A percentile compares a stretch with the other conserved stretches of the same genome.
Evolutionary conservation across 257 asterid species (phyloP).

Genomic region (Handroanthus guayacan): DNA sequence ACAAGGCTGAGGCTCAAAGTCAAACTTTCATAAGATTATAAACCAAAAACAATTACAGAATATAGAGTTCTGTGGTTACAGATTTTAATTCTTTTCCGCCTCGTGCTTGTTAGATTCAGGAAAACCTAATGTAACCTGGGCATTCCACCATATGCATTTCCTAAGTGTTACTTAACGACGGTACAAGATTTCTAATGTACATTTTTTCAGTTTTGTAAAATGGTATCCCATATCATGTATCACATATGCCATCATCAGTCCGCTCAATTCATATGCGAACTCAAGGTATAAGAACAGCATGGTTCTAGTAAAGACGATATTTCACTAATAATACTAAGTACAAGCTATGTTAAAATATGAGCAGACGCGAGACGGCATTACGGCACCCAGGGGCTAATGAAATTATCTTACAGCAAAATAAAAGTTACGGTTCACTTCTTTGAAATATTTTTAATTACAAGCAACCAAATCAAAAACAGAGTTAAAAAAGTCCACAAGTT

Average conservation of each 20-base stretch:
- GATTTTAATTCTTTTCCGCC: neutral
- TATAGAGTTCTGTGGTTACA: too few species aligned
- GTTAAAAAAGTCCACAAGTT: neutral
- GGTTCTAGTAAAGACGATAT: neutral
- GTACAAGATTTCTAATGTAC: neutral
- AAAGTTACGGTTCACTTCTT: neutral
- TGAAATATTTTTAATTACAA: neutral
- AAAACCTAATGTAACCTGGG: neutral
- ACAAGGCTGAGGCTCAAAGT: slow-evolving; percentile 14
- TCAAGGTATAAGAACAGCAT: neutral
- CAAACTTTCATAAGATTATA: neutral
- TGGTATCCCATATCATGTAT: neutral
- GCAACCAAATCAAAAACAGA: neutral
- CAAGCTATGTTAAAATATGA: neutral
- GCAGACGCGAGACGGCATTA: neutral
- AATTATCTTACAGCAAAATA: neutral
- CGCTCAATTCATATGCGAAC: too few species aligned
- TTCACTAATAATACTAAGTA: neutral
- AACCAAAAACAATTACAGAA: too few species aligned
- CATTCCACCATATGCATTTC: neutral
- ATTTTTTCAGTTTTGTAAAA: neutral
- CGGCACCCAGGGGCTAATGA: neutral
- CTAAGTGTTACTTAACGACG: slow-evolving; percentile 5
- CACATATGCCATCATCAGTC: neutral
- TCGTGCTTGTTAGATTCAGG: neutral